These are phyloP conservation scores for Lachancea thermotolerans DNA, from an alignment of 805 yeast genomes.

Conservation along the genomic window DNA sequence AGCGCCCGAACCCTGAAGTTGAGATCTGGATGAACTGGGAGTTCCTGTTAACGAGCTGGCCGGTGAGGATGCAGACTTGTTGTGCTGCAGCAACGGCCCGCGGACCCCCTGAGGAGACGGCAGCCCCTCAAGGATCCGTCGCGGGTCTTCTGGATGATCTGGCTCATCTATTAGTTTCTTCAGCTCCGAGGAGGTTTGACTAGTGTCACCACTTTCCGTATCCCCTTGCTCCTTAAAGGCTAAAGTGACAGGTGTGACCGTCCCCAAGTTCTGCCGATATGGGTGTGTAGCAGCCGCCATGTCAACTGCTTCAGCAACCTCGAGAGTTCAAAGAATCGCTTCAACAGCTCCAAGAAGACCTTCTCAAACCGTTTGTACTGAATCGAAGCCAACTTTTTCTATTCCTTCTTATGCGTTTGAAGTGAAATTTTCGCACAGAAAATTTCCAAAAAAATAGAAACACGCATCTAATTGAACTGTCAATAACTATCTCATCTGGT, in stretches of 20 bases:
- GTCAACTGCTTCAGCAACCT: not conserved
- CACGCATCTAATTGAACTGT: not conserved
- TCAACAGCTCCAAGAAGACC: not conserved
- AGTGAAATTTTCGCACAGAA: slow-evolving; percentile 5
- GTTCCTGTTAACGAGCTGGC: slow-evolving; percentile 1
- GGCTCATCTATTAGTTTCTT: not conserved
- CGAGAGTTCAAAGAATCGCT: not conserved
- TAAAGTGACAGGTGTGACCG: slow-evolving; percentile 1
- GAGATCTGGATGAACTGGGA: slow-evolving; percentile 5
- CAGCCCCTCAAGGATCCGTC: not conserved
- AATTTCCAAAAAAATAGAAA: slow-evolving; percentile 2
- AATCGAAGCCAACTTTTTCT: not conserved
- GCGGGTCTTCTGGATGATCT: not conserved
- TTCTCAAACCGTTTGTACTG: not conserved
- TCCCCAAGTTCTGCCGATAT: slow-evolving; percentile 5
- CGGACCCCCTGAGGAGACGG: not conserved
- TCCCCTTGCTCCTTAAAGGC: slow-evolving; percentile 7
- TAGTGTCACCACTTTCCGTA: slow-evolving; percentile 1
- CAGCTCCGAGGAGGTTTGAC: not conserved
- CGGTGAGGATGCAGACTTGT: slow-evolving; percentile 3
- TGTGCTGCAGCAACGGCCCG: not conserved
- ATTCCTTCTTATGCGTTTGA: not conserved
- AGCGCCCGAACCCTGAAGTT: slow-evolving; percentile 1
- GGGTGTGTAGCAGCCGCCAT: slow-evolving; percentile 10
- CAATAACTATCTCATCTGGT: not conserved